Conservation (phyloP, 768 basidiomycete species). For the Kwoniella pini region DNA sequence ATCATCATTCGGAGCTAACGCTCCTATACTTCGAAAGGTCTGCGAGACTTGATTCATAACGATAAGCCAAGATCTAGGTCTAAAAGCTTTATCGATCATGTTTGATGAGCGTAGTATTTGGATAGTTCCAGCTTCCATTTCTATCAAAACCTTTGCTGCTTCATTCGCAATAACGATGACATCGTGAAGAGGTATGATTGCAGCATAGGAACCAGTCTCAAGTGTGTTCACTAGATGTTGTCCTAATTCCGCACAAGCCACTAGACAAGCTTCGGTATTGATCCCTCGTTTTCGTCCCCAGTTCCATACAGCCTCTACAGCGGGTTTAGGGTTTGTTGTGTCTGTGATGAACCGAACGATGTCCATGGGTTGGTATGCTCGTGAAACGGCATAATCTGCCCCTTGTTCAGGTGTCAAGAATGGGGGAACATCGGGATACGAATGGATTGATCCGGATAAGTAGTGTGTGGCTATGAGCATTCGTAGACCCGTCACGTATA, state of each 20-base stretch:
- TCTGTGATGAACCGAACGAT: slow-evolving; percentile 33
- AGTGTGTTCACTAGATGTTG: slow-evolving; percentile 15
- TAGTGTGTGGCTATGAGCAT: slow-evolving; percentile 35
- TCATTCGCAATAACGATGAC: slow-evolving; percentile 35
- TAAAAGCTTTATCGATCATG: slow-evolving; percentile 11
- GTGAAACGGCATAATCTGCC: slow-evolving; percentile 25
- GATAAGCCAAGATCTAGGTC: slow-evolving; percentile 21
- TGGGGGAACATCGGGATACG: slow-evolving; percentile 31
- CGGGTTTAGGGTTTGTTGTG: slow-evolving; percentile 3
- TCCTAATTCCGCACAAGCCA: slow-evolving; percentile 24
- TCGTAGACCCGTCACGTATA: slow-evolving; percentile 36
- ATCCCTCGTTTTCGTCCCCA: slow-evolving; percentile 37
- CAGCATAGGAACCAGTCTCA: neutral
- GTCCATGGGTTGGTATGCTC: slow-evolving; percentile 34
- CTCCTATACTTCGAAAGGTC: slow-evolving; percentile 14
- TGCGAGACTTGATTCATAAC: slow-evolving; percentile 26
- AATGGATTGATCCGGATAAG: slow-evolving; percentile 27
- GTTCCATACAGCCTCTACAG: slow-evolving; percentile 30
- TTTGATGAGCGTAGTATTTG: slow-evolving; percentile 12
- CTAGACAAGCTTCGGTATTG: slow-evolving; percentile 28
- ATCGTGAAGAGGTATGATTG: slow-evolving; percentile 34
- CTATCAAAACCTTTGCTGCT: slow-evolving; percentile 37
- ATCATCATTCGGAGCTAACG: slow-evolving; percentile 3
- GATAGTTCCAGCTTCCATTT: slow-evolving; percentile 37
- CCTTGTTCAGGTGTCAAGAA: slow-evolving; percentile 13